Evolutionary conservation across 2,329 filamentous ascomycete genomes (phyloP), one percentile per base, ranked within the genome.

Genomic region (Trichoderma sp.): DNA sequence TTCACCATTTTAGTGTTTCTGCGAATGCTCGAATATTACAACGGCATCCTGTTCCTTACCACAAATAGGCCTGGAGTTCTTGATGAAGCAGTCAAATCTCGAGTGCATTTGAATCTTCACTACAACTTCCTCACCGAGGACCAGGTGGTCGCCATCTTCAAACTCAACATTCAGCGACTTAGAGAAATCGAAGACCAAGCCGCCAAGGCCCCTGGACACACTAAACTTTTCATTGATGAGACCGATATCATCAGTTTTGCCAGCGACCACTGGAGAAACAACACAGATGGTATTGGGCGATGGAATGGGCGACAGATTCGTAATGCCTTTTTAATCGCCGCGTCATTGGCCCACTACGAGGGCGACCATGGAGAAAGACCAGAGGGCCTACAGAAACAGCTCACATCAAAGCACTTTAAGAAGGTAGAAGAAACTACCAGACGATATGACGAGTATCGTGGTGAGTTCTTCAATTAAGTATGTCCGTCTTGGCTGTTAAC

Each of bases 1-100:
- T 13, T 14, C 3, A 7, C 19, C 8, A 3, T n/a, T n/a, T 27
- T 37, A 69, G 83, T 80, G 0, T 80, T 56, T 11, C 19, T 56
- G 14, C 53, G 53, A 2, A 56, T 56, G 8, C 31, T 31, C 14
- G 29, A 56, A 56, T 56, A 56, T 31, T 56, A 33, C 53, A 29
- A 56, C 29, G 53, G 53, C 29, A 56, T 56, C 10, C 7, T 56
- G 5, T 56, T 56, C 16, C 53, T 56, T 13, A 56, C 27, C 14
- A 56, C 53, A 3, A 56, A 31, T 13, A 16, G 53, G 5, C 27
- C 31, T 11, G 29, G 53, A 8, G 31, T n/a, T 19, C 29, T 56
- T 11, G 53, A 56, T 13, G 53, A 56, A 33, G 53, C 53, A 11
- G 29, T 56, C n/a, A 29, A 29, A 31, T 33, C 53, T 33, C 53